phyloP scores from a whole-genome alignment of 2,329 filamentous ascomycete species.

The Venturia effusa region DNA sequence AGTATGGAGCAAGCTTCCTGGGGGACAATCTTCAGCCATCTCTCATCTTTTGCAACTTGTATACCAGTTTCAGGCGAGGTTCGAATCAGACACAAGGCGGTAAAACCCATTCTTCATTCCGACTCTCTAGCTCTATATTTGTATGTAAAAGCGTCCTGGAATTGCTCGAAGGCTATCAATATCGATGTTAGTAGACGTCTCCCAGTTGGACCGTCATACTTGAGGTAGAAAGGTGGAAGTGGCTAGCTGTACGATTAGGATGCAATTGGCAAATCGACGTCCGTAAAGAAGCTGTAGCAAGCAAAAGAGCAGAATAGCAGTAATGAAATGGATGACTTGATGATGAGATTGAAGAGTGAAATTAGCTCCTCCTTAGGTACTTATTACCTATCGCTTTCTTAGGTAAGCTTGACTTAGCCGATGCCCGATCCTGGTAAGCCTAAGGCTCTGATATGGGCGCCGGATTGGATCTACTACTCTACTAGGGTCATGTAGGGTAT shows the following conservation, averaged over 20 bases:
- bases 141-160: not conserved
- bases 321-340: not conserved
- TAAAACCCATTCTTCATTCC: not conserved
- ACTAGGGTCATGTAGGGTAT: too few relatives aligned
- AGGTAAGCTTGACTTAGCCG: constrained; percentile 1
- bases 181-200: too few relatives aligned
- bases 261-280: too few relatives aligned
- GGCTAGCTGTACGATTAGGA: not conserved
- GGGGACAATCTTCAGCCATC: not conserved
- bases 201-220: too few relatives aligned
- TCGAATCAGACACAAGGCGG: not conserved
- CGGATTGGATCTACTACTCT: not conserved
- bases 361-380: not conserved
- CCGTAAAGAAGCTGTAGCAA: not conserved
- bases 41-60: not conserved
- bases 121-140: not conserved
- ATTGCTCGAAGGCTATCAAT: not conserved
- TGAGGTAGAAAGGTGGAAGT: not conserved
- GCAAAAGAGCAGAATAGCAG: not conserved
- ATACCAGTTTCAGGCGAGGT: not conserved
- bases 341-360: not conserved
- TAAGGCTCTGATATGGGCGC: not conserved
- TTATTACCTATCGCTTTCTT: not conserved
- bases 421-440: not conserved
- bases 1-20: not conserved